Evolutionary conservation across 768 basidiomycete species (phyloP).

Genomic region (Boletus bicolor): DNA sequence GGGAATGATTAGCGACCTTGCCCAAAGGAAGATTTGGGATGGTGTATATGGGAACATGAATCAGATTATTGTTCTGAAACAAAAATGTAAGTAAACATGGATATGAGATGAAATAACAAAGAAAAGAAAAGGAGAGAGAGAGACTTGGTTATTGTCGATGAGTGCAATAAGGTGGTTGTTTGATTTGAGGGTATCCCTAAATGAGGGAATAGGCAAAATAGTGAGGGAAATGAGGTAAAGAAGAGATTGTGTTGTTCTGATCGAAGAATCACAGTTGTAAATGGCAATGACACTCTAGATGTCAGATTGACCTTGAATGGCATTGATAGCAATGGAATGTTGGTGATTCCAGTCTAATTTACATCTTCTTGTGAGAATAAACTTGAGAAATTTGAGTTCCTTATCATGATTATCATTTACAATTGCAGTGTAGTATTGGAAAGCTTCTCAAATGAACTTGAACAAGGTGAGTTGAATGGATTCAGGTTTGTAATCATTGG

Average conservation of each 20-base stretch:
- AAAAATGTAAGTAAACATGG: too few species aligned
- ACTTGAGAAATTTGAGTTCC: conserved; percentile 1
- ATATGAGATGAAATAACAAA: too few species aligned
- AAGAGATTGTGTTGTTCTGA: background rate
- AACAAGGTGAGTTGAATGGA: too few species aligned
- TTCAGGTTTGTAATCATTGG: too few species aligned
- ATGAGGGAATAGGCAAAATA: background rate
- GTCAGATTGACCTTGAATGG: background rate
- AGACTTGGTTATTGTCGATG: too few species aligned
- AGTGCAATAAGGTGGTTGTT: background rate
- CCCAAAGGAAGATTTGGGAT: conserved; percentile 3
- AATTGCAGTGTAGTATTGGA: too few species aligned
- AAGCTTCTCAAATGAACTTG: too few species aligned
- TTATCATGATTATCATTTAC: background rate
- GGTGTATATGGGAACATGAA: background rate
- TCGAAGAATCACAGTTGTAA: conserved; percentile 3
- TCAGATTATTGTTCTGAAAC: background rate
- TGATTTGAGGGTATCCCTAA: background rate
- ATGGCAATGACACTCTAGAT: background rate
- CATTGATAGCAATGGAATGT: background rate
- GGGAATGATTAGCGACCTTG: background rate
- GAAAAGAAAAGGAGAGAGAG: too few species aligned
- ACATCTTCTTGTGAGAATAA: background rate
- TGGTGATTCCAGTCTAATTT: background rate
- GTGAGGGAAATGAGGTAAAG: background rate